Evolutionary conservation across 2,329 filamentous ascomycete species (phyloP).

Genomic region (Basipetospora chlamydospora): DNA sequence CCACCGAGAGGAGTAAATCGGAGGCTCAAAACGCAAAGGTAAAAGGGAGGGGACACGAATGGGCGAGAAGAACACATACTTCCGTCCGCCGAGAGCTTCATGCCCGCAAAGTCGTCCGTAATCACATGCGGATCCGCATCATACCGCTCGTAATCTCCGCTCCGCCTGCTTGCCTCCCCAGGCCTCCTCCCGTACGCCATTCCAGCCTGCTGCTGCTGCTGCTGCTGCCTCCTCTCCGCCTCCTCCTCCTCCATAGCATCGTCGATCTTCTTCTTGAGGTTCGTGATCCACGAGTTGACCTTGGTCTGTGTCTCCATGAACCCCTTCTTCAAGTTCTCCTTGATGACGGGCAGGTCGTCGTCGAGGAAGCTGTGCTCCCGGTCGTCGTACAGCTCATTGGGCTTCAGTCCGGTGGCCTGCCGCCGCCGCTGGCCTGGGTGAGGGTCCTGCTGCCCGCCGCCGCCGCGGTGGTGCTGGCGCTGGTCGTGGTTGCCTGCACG

Average conservation of each 20-base stretch:
- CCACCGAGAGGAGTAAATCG: background rate
- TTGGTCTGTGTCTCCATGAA: conserved; percentile 88
- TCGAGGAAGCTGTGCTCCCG: conserved; percentile 86
- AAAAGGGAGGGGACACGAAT: background rate
- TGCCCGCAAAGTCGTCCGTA: conserved; percentile 72
- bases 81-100: conserved; percentile 47
- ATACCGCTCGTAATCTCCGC: conserved; percentile 80
- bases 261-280: conserved; percentile 84
- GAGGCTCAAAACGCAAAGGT: background rate
- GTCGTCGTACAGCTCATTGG: conserved; percentile 43
- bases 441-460: conserved; percentile 19
- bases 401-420: conserved; percentile 37
- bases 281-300: conserved; percentile 85
- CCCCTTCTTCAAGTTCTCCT: conserved; percentile 83
- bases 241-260: conserved; percentile 63
- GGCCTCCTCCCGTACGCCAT: conserved; percentile 31
- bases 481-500: conserved; percentile 43
- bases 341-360: conserved; percentile 86
- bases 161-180: conserved; percentile 51
- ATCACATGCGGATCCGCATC: conserved; percentile 88
- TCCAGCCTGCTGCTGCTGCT: too few relatives aligned
- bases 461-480: conserved; percentile 27
- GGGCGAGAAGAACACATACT: conserved; percentile 30
- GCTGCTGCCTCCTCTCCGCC: conserved; percentile 16
- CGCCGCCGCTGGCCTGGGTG: conserved; percentile 24